phyloP scores from a whole-genome alignment of 1,284 basidiomycete genomes.

The Naganishia albida region DNA sequence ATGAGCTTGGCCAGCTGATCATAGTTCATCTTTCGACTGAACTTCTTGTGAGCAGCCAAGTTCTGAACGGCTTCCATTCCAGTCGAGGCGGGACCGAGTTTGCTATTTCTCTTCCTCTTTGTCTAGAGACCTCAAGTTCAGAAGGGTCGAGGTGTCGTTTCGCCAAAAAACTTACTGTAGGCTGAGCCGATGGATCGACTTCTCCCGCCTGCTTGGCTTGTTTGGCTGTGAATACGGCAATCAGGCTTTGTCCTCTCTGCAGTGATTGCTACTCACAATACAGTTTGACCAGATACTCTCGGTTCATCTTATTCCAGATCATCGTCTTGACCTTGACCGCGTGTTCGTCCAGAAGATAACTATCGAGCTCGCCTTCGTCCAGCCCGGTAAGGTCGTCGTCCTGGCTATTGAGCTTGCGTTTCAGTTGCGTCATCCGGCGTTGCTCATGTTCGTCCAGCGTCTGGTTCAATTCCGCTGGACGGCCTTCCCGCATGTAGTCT shows the following conservation, averaged over 20 bases:
- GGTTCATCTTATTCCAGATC: constrained; percentile 95
- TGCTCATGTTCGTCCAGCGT: constrained; percentile 25
- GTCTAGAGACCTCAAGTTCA: background rate
- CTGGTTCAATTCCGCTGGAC: constrained; percentile 20
- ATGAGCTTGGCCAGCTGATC: constrained; percentile 28
- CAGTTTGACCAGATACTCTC: constrained; percentile 86
- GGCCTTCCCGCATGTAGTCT: constrained; percentile 59
- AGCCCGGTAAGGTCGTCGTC: constrained; percentile 60
- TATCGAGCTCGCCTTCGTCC: constrained; percentile 91
- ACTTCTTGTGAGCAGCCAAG: constrained; percentile 29
- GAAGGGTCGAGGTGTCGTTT: background rate
- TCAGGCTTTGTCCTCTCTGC: background rate
- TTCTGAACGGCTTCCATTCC: constrained; percentile 30
- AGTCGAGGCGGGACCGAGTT: constrained; percentile 30
- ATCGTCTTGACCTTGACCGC: constrained; percentile 89
- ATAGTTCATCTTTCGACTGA: constrained; percentile 35
- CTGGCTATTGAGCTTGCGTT: constrained; percentile 39
- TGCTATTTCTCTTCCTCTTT: constrained; percentile 23
- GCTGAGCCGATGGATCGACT: background rate
- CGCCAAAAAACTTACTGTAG: constrained; percentile 5
- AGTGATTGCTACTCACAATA: constrained; percentile 63
- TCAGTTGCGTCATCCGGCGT: constrained; percentile 37
- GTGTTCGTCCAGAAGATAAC: constrained; percentile 75
- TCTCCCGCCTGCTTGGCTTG: constrained; percentile 40
- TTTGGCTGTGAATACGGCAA: constrained; percentile 35